Base-by-base conservation (phyloP, 345 rosid species). In the Salix viminalis region DNA sequence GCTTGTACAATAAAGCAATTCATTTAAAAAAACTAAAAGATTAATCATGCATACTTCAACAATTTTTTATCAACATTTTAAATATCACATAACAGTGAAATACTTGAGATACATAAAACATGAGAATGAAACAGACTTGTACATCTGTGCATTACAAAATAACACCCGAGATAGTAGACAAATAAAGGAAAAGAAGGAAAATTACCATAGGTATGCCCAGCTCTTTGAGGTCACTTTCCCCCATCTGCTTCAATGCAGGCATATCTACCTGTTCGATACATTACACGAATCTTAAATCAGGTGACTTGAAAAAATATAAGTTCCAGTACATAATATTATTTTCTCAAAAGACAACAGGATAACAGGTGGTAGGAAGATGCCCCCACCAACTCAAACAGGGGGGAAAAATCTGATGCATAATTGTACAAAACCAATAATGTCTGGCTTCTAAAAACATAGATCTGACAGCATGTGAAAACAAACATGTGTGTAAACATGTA, bases 151-250 rank as follows among this genome's bases (percentile, higher is more conserved):
- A 21, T 58, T 58, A 12, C 28, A 69, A 19, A 69, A 52, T n/a
- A 23, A n/a, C 24, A 67, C 4, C n/a, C 19, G 12, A 46, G 62
- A 73, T 18, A 41, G 68, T 2, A 64, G 69, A 66, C 1, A 39
- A 32, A 60, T 15, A 37, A 75, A 67, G 76, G 72, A 15, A 75
- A 70, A 68, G 4, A 7, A 74, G 18, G 61, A 52, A n/a, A 52
- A 52, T 67, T 89, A 96, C 99, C 99, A 93, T 96, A 67, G 99
- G 99, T 83, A 95, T 93, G 79, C 90, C 93, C 74, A 96, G 84
- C 81, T 96, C 99, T 86, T 91, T 96, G 54, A 96, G 89, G 81
- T 96, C 98, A 67, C 80, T 86, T 81, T 96, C 99, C 61, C 93
- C 89, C 99, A 96, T 96, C 86, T 91, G 98, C 88, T 81, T 93